Conservation (phyloP, 208 protist species). For the Perkinsela sp. region DNA sequence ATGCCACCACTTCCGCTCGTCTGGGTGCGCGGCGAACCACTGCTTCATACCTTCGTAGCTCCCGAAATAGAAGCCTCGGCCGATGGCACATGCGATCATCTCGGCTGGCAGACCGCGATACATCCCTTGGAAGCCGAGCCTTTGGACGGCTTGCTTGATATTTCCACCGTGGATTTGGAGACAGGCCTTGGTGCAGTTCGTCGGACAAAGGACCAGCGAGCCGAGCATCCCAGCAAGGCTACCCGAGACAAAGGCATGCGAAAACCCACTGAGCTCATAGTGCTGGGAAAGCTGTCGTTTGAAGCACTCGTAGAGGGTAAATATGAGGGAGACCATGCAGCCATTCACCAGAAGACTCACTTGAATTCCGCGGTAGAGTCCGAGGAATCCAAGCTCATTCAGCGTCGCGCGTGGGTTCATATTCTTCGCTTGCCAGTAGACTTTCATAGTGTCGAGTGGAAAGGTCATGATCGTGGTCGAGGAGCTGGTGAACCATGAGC, state of each 20-base stretch:
- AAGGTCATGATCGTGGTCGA: background rate
- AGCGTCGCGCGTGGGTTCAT: background rate
- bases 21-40: background rate
- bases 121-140: background rate
- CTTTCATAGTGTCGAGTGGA: background rate
- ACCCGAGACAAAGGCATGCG: background rate
- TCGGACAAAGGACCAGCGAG: background rate
- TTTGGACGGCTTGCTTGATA: background rate
- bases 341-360: background rate
- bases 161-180: background rate
- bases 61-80: background rate
- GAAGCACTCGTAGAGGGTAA: background rate
- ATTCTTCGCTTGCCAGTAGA: background rate
- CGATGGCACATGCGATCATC: background rate
- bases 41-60: background rate
- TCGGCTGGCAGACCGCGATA: background rate
- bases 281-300: background rate
- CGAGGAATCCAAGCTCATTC: background rate
- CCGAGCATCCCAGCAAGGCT: background rate
- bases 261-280: background rate
- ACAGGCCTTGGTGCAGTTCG: background rate
- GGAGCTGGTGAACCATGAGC: background rate
- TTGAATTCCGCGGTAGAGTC: background rate
- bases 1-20: background rate
- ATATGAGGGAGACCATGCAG: background rate